Percentiles rank a stretch among this genome's conserved stretches.
Conservation (phyloP, 805 yeast genomes). For the Suhomyces kilbournensis region DNA sequence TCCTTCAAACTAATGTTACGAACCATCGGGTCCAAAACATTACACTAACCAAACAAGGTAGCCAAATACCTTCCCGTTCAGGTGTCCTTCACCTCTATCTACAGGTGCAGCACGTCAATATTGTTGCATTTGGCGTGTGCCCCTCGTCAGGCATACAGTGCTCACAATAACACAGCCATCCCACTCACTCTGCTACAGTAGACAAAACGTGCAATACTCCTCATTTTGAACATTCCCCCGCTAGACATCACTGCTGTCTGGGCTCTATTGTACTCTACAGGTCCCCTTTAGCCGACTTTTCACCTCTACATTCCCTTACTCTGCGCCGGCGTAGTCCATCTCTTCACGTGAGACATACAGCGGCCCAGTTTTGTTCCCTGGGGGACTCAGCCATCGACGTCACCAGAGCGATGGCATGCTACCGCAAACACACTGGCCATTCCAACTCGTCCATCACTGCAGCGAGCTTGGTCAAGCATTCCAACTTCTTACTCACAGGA, state of each 20-base stretch:
- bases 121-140: neutral
- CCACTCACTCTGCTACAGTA: neutral
- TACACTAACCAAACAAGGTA: neutral
- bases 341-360: neutral
- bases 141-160: neutral
- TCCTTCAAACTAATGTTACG: neutral
- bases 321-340: neutral
- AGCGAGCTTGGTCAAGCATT: conserved; percentile 10
- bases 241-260: neutral
- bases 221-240: neutral
- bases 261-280: neutral
- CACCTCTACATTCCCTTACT: neutral
- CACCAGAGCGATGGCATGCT: neutral
- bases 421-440: conserved; percentile 5
- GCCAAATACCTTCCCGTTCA: neutral
- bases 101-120: neutral
- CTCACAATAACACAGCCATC: neutral
- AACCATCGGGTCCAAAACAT: neutral
- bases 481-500: conserved; percentile 19
- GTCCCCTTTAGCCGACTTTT: neutral
- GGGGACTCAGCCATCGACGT: neutral
- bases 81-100: neutral
- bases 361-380: neutral
- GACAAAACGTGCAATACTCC: neutral
- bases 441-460: conserved; percentile 17